A percentile compares a stretch with the other conserved stretches of the same genome.
Conservation (phyloP, 169 alveolate species). For the Plasmodium coatneyi region DNA sequence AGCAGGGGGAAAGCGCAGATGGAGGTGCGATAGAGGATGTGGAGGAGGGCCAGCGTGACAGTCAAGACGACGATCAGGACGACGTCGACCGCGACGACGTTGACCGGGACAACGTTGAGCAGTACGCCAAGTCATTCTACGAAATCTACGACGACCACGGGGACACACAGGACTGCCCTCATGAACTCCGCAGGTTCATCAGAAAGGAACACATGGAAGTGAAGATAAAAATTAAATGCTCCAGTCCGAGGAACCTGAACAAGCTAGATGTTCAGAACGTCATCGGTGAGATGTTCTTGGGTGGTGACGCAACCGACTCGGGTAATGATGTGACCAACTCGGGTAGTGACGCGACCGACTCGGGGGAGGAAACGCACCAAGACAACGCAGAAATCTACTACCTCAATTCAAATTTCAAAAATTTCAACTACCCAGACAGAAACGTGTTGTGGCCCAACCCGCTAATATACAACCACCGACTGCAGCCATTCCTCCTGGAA, state of each 20-base stretch:
- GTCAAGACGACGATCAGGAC: not conserved
- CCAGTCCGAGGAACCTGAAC: slow-evolving; percentile 77
- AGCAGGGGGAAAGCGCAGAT: not conserved
- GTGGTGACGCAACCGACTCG: not conserved
- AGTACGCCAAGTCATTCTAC: slow-evolving; percentile 43
- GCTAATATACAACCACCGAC: slow-evolving; percentile 62
- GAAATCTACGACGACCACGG: slow-evolving; percentile 75
- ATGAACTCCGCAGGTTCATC: slow-evolving; percentile 75
- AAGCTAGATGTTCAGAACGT: slow-evolving; percentile 53
- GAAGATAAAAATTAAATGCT: slow-evolving; percentile 77
- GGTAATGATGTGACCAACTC: not conserved
- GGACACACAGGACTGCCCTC: slow-evolving; percentile 77
- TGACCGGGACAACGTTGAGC: slow-evolving; percentile 5
- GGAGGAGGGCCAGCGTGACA: not conserved
- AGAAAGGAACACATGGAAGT: slow-evolving; percentile 76
- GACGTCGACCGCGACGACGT: not conserved
- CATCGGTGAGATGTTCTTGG: slow-evolving; percentile 38
- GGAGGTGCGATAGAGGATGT: not conserved
- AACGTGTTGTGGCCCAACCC: slow-evolving; percentile 82
- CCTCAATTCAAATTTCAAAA: slow-evolving; percentile 17
- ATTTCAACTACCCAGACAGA: slow-evolving; percentile 51
- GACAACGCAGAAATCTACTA: not conserved
- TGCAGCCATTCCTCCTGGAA: slow-evolving; percentile 55
- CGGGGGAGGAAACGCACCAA: not conserved
- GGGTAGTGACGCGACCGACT: not conserved